Evolutionary conservation across 2,329 filamentous ascomycete species (phyloP).

Genomic region (Thelonectria olida): DNA sequence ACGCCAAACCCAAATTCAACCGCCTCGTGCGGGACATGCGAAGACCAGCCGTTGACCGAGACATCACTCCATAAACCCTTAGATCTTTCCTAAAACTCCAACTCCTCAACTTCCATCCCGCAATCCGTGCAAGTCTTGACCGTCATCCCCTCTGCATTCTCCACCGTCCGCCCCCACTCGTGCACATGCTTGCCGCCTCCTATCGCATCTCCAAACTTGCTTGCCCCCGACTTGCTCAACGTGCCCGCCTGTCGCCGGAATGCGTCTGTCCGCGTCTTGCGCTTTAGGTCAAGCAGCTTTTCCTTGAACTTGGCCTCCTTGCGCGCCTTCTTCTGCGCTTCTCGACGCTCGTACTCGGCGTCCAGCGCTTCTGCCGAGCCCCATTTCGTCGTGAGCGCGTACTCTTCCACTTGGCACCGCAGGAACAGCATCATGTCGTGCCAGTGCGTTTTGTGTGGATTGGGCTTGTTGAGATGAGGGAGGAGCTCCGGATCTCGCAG

Average conservation of each 20-base stretch:
- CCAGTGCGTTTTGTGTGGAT: constrained; percentile 95
- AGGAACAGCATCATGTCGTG: constrained; percentile 99
- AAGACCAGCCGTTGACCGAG: not conserved
- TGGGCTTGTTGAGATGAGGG: constrained; percentile 87
- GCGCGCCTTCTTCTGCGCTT: constrained; percentile 80
- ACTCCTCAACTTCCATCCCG: constrained; percentile 81
- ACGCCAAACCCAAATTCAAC: not conserved
- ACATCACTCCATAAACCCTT: not conserved
- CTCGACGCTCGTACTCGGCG: constrained; percentile 84
- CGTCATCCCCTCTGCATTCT: constrained; percentile 76
- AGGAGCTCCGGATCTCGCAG: constrained; percentile 88
- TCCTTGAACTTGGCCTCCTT: constrained; percentile 93
- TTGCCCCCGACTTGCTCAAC: constrained; percentile 61
- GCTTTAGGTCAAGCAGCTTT: constrained; percentile 90
- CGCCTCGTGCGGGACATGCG: not conserved
- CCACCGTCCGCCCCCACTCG: constrained; percentile 80
- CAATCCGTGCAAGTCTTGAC: constrained; percentile 83
- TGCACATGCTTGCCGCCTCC: constrained; percentile 81
- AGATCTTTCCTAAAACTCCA: constrained; percentile 76
- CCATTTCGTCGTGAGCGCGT: constrained; percentile 92
- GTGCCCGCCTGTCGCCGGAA: constrained; percentile 77
- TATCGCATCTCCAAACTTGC: constrained; percentile 81
- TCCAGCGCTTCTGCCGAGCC: constrained; percentile 86
- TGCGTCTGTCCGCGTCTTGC: constrained; percentile 90
- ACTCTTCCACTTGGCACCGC: constrained; percentile 92